Percentiles rank a stretch among this genome's conserved stretches.
Conservation (phyloP, 2,329 filamentous ascomycete genomes). For the Emydomyces testavorans region DNA sequence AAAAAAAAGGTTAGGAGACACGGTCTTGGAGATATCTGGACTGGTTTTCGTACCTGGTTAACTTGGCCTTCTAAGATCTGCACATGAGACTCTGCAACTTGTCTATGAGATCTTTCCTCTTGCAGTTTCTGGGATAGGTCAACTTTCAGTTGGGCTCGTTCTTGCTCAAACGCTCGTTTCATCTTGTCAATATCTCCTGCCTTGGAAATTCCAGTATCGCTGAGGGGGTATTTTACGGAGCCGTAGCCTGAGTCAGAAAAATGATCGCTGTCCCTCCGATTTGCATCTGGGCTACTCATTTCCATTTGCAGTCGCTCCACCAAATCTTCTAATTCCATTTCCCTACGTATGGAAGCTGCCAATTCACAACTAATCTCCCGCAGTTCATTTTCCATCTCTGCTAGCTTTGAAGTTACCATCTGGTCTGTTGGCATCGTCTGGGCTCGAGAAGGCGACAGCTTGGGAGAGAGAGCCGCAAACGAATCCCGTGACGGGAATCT, state of each 20-base stretch:
- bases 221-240: conserved; percentile 62
- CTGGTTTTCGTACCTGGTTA: conserved; percentile 42
- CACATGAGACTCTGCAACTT: conserved; percentile 71
- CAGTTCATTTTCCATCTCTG: conserved; percentile 88
- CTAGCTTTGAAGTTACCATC: conserved; percentile 49
- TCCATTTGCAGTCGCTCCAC: conserved; percentile 81
- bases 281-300: conserved; percentile 44
- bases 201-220: conserved; percentile 44
- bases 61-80: conserved; percentile 70
- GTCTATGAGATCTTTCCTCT: conserved; percentile 66
- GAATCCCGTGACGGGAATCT: conserved; percentile 21
- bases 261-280: conserved; percentile 84
- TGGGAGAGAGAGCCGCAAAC: conserved; percentile 35
- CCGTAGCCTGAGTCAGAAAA: conserved; percentile 93
- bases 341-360: conserved; percentile 80
- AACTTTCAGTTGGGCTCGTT: conserved; percentile 73
- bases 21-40: neutral
- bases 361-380: conserved; percentile 87
- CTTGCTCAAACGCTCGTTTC: conserved; percentile 75
- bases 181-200: conserved; percentile 68
- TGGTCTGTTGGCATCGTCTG: conserved; percentile 32
- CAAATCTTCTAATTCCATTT: conserved; percentile 93
- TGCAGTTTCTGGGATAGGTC: conserved; percentile 78
- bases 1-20: conserved; percentile 15
- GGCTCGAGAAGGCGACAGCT: conserved; percentile 33